phyloP scores from a whole-genome alignment of 2,329 filamentous ascomycete species.

The Knufia petricola region DNA sequence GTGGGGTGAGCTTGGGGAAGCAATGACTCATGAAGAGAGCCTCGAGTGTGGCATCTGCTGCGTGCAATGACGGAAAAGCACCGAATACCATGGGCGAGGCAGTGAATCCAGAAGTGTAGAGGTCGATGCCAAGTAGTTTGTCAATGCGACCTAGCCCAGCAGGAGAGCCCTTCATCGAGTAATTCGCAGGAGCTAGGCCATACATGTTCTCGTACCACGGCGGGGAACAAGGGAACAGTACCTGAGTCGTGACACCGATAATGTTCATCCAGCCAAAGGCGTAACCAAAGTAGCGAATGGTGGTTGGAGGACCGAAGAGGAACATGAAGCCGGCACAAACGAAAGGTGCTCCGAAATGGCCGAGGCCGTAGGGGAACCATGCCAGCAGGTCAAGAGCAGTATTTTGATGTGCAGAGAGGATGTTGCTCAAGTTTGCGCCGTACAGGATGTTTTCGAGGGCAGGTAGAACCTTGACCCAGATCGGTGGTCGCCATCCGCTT shows the following conservation, averaged over 20 bases:
- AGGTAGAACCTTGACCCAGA: slow-evolving; percentile 90
- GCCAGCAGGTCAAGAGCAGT: slow-evolving; percentile 76
- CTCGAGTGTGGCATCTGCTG: slow-evolving; percentile 78
- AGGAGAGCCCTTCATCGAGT: slow-evolving; percentile 80
- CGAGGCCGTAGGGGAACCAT: slow-evolving; percentile 86
- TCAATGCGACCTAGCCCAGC: slow-evolving; percentile 85
- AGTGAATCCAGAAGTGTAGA: slow-evolving; percentile 88
- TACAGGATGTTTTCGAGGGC: slow-evolving; percentile 95
- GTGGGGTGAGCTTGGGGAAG: slow-evolving; percentile 70
- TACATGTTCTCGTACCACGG: slow-evolving; percentile 96
- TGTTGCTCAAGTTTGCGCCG: slow-evolving; percentile 90
- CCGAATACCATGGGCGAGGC: slow-evolving; percentile 88
- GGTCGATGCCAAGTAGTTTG: slow-evolving; percentile 76
- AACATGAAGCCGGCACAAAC: slow-evolving; percentile 73
- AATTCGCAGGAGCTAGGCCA: slow-evolving; percentile 81
- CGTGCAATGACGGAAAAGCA: slow-evolving; percentile 87
- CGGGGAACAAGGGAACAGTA: slow-evolving; percentile 85
- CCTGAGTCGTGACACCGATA: slow-evolving; percentile 74
- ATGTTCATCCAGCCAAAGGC: slow-evolving; percentile 91
- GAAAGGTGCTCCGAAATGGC: slow-evolving; percentile 79
- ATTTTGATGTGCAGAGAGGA: slow-evolving; percentile 81
- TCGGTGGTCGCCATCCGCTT: slow-evolving; percentile 76
- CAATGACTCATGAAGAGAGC: slow-evolving; percentile 87
- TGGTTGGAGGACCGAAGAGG: slow-evolving; percentile 77
- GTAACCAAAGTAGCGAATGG: slow-evolving; percentile 71